Conservation (phyloP, 2,329 filamentous ascomycete genomes). For the Penicillium sp. region DNA sequence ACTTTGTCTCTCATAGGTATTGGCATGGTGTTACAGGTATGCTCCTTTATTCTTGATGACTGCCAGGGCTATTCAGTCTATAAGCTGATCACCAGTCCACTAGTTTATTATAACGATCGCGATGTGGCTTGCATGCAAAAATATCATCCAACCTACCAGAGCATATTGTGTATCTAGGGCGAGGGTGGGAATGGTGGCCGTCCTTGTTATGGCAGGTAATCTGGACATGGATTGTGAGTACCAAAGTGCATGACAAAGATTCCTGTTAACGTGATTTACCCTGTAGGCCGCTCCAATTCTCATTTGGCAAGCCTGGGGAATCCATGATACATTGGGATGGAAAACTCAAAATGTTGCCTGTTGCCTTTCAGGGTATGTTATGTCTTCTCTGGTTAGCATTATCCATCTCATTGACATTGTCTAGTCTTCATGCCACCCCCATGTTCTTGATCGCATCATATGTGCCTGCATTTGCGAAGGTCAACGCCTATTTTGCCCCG, state of each 20-base stretch:
- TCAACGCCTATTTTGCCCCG: conserved; percentile 6
- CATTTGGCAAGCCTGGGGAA: conserved; percentile 5
- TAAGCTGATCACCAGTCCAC: neutral
- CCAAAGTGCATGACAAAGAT: neutral
- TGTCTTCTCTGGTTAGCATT: no score
- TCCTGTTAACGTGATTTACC: neutral
- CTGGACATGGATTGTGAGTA: conserved; percentile 3
- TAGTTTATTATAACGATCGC: neutral
- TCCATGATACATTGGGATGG: conserved; percentile 11
- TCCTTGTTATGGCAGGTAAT: conserved; percentile 5
- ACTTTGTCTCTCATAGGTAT: conserved; percentile 1
- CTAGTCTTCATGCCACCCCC: conserved; percentile 8
- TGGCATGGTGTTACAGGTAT: conserved; percentile 50
- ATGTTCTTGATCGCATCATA: conserved; percentile 10
- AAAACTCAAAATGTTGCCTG: conserved; percentile 7
- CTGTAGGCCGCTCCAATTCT: conserved; percentile 5
- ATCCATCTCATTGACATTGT: neutral
- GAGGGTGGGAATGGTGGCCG: conserved; percentile 12
- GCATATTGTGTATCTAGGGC: neutral
- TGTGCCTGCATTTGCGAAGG: conserved; percentile 3
- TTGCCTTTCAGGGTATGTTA: conserved; percentile 7
- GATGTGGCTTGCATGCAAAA: conserved; percentile 7
- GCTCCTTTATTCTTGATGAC: neutral
- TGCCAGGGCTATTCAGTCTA: neutral
- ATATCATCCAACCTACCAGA: conserved; percentile 10